Percentiles rank a stretch among this genome's conserved stretches.
Evolutionary conservation across 1,284 basidiomycete species (phyloP).

Genomic region (Paramarasmius palmivorus): DNA sequence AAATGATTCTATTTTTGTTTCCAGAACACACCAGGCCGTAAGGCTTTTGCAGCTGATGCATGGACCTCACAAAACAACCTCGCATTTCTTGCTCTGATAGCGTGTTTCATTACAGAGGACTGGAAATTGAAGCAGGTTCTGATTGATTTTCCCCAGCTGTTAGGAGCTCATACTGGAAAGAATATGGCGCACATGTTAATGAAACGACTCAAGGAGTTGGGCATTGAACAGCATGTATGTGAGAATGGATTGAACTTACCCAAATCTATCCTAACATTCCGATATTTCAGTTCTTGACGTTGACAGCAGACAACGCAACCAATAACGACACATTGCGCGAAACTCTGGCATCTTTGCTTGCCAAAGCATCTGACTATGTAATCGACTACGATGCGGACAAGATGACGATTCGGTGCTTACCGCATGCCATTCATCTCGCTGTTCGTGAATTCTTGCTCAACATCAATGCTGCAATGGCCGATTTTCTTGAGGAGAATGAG

Average conservation of each 20-base stretch:
- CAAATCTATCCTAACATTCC: neutral
- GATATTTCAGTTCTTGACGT: neutral
- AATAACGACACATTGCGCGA: conserved; percentile 1
- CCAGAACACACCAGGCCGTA: neutral
- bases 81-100: neutral
- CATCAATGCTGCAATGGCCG: neutral
- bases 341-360: neutral
- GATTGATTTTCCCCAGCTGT: neutral
- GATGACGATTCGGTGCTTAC: neutral
- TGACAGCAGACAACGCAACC: conserved; percentile 2
- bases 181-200: neutral
- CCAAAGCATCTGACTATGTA: neutral
- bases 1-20: neutral
- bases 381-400: neutral
- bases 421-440: neutral
- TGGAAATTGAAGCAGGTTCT: neutral
- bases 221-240: neutral
- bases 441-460: neutral
- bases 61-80: conserved; percentile 5
- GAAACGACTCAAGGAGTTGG: neutral
- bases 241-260: neutral
- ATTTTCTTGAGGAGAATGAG: neutral
- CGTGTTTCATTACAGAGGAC: neutral
- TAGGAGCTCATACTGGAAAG: neutral
- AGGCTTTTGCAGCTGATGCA: conserved; percentile 3